A percentile compares a stretch with the other conserved stretches of the same genome.
These are phyloP conservation scores for Chalciporus sphaerocephalus DNA, from an alignment of 768 basidiomycete species.

Conservation along the genomic window DNA sequence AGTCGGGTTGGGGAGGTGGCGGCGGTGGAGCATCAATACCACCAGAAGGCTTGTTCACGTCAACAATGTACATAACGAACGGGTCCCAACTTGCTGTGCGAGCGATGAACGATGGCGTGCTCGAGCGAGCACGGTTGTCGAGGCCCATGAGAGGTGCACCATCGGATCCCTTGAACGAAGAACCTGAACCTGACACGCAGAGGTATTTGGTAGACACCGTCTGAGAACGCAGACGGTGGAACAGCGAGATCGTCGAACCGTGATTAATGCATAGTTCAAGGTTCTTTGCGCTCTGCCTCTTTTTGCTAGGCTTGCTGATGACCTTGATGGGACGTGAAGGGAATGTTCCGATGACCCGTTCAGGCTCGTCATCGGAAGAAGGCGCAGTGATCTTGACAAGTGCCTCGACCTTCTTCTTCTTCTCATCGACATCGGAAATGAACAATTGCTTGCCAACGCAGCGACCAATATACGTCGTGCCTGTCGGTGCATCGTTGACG, in stretches of 20 bases:
- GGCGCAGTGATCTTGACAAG: conserved; percentile 85
- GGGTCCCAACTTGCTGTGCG: conserved; percentile 91
- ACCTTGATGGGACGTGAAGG: conserved; percentile 95
- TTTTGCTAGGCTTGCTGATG: conserved; percentile 97
- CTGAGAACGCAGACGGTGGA: conserved; percentile 93
- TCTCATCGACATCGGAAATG: conserved; percentile 92
- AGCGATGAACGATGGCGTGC: conserved; percentile 82
- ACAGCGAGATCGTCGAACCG: conserved; percentile 91
- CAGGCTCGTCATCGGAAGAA: conserved; percentile 72
- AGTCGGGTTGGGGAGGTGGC: conserved; percentile 81
- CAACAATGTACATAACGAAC: conserved; percentile 96
- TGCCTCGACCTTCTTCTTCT: conserved; percentile 93
- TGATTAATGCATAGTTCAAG: conserved; percentile 92
- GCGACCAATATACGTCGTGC: conserved; percentile 87
- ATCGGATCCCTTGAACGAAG: conserved; percentile 91
- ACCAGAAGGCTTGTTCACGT: conserved; percentile 78
- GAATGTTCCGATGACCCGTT: conserved; percentile 83
- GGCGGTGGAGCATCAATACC: conserved; percentile 75
- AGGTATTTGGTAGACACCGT: conserved; percentile 95
- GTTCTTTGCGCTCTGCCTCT: conserved; percentile 90
- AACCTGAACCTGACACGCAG: conserved; percentile 89
- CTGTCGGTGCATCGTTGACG: conserved; percentile 69
- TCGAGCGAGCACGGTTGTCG: conserved; percentile 63
- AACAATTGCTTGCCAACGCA: conserved; percentile 93
- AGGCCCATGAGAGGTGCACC: conserved; percentile 82